Evolutionary conservation across 441 rosid species (phyloP).

Genomic region (Bocquillonia castaneifolia): DNA sequence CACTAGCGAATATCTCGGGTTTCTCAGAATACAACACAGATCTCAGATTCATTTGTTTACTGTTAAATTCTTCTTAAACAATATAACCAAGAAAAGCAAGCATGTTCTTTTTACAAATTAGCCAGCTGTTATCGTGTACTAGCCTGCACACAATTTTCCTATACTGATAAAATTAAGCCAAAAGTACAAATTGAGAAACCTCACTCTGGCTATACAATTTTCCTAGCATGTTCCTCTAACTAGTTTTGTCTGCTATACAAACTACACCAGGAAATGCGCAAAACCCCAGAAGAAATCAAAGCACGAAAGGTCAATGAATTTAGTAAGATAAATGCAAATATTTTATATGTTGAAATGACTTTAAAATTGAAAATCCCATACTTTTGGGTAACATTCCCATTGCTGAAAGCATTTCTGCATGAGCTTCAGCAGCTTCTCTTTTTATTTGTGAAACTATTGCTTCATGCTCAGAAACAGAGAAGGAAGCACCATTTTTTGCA

Average conservation of each 20-base stretch:
- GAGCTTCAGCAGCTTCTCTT: conserved; percentile 54
- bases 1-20: not conserved
- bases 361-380: conserved; percentile 26
- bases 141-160: not conserved
- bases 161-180: not conserved
- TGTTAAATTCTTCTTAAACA: not conserved
- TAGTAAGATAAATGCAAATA: not conserved
- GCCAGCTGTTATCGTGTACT: not conserved
- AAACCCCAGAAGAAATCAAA: not conserved
- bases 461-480: conserved; percentile 53
- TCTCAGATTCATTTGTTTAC: not conserved
- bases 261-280: not conserved
- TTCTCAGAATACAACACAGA: not conserved
- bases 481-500: conserved; percentile 42
- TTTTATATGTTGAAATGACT: not conserved
- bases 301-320: not conserved
- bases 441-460: conserved; percentile 45
- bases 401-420: conserved; percentile 50
- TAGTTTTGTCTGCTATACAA: not conserved
- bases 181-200: not conserved
- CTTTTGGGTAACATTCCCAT: conserved; percentile 37
- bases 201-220: not conserved
- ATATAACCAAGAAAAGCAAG: not conserved
- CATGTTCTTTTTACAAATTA: not conserved
- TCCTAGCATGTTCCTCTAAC: not conserved